Evolutionary conservation across 345 rosid genomes (phyloP), one percentile per base, ranked within the genome.

Genomic region (Salix udensis): DNA sequence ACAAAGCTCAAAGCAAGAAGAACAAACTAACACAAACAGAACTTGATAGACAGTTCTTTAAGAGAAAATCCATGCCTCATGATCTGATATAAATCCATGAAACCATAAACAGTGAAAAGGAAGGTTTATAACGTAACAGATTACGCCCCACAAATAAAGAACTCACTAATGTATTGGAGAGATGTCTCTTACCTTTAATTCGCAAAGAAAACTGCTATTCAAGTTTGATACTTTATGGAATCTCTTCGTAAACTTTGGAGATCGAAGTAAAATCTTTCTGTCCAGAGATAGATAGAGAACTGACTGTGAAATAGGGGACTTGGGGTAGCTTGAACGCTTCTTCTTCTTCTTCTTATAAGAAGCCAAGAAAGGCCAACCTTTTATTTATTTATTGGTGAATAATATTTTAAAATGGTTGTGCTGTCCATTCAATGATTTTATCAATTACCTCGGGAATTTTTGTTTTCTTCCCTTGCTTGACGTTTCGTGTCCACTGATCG

Each of bases 301-400:
- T 7, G 65, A 8, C 42, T 2, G 2, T 7, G 42, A 39, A 6
- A 39, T 39, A 5, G 42, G 42, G 30, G 80, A 73, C 7, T 46
- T 42, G 42, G 55, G 76, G 46, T 82, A 76, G 86, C 88, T 88
- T 85, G 65, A 40, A 84, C 69, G 87, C 23, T 64, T 84, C 79
- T 78, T 37, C 84, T 76, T 37, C 84, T 76, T 68, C 82, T 73
- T 70, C 86, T 65, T 67, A 39, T 42, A 50, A 67, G 9, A 76
- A 30, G 67, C 83, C 86, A 86, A 53, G 67, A 36, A 79, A 65
- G 36, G 19, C 13, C 14, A 6, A 50, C 10, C 60, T 5, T 19
- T 16, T 36, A 36, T 15, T 6, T 13, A 19, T 19, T 19, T 71
- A 12, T 53, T 34, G 4, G 44, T 52, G 18, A 9, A 1, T 3